These are phyloP conservation scores for Colletotrichum graminicola DNA, from an alignment of 2,329 filamentous ascomycete species.

Conservation along the genomic window DNA sequence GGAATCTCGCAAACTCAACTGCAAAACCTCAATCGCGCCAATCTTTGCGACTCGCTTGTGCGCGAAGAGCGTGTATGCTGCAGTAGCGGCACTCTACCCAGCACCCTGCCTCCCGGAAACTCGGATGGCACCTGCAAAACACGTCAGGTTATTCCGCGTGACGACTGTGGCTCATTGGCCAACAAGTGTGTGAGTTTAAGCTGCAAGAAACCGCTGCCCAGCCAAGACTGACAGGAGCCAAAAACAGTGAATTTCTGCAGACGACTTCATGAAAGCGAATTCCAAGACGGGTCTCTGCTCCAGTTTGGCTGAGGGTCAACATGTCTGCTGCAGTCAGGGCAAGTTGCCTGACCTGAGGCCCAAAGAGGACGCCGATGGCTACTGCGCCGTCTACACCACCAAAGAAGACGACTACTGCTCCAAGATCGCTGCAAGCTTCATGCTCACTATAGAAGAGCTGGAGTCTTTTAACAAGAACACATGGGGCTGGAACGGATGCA, in stretches of 20 bases:
- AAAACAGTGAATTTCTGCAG: constrained; percentile 49
- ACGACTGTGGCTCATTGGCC: constrained; percentile 54
- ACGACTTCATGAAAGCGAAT: constrained; percentile 57
- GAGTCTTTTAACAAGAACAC: constrained; percentile 53
- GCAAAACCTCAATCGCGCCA: background rate
- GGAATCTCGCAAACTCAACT: background rate
- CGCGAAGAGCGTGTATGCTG: background rate
- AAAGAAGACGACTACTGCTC: constrained; percentile 52
- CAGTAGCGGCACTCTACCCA: background rate
- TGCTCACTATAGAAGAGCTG: constrained; percentile 54
- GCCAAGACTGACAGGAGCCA: background rate
- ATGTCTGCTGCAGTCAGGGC: constrained; percentile 54
- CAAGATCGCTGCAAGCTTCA: constrained; percentile 49
- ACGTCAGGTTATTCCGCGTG: constrained; percentile 50
- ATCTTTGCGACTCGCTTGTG: background rate
- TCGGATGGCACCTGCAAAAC: constrained; percentile 43
- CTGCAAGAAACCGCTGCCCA: background rate
- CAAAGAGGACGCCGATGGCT: constrained; percentile 49
- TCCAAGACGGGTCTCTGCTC: constrained; percentile 44
- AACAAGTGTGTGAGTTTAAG: constrained; percentile 47
- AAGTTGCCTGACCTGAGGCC: constrained; percentile 47
- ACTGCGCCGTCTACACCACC: constrained; percentile 53
- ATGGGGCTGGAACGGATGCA: constrained; percentile 54
- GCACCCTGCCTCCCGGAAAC: background rate
- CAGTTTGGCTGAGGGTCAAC: constrained; percentile 47